These are phyloP conservation scores for Leucocoprinus leucothites DNA, from an alignment of 768 basidiomycete species.

Conservation along the genomic window DNA sequence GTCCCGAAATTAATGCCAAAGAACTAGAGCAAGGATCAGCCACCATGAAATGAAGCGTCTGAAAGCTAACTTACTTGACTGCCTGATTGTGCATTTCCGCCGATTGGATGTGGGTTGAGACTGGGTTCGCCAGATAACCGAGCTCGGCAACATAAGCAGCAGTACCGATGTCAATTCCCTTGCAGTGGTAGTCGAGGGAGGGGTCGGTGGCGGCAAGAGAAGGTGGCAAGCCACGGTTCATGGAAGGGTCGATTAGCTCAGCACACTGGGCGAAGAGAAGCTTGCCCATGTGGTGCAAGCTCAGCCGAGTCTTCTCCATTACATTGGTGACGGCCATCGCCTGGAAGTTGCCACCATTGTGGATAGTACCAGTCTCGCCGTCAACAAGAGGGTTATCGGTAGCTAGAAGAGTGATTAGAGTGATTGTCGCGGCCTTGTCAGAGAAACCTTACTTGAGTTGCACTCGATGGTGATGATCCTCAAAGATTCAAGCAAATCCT, in stretches of 20 bases:
- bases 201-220: slow-evolving; percentile 78
- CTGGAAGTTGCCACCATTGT: slow-evolving; percentile 90
- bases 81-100: slow-evolving; percentile 94
- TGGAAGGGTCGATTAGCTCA: slow-evolving; percentile 69
- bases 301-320: slow-evolving; percentile 84
- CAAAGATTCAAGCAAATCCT: slow-evolving; percentile 68
- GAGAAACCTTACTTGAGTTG: slow-evolving; percentile 65
- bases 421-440: background rate
- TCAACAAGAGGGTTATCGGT: slow-evolving; percentile 89
- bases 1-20: slow-evolving; percentile 78
- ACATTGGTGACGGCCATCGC: slow-evolving; percentile 82
- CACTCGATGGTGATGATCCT: slow-evolving; percentile 69
- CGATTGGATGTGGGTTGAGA: slow-evolving; percentile 80
- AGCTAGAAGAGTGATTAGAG: slow-evolving; percentile 37
- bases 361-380: slow-evolving; percentile 57
- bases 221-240: slow-evolving; percentile 83
- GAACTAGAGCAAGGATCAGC: slow-evolving; percentile 44
- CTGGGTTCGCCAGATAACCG: slow-evolving; percentile 79
- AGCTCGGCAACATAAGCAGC: slow-evolving; percentile 83
- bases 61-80: slow-evolving; percentile 60
- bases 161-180: slow-evolving; percentile 81
- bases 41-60: slow-evolving; percentile 13
- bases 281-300: slow-evolving; percentile 68
- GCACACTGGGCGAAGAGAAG: slow-evolving; percentile 65
- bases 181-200: slow-evolving; percentile 77